Conservation (phyloP, 441 rosid genomes). For the Flueggea neowawraea region DNA sequence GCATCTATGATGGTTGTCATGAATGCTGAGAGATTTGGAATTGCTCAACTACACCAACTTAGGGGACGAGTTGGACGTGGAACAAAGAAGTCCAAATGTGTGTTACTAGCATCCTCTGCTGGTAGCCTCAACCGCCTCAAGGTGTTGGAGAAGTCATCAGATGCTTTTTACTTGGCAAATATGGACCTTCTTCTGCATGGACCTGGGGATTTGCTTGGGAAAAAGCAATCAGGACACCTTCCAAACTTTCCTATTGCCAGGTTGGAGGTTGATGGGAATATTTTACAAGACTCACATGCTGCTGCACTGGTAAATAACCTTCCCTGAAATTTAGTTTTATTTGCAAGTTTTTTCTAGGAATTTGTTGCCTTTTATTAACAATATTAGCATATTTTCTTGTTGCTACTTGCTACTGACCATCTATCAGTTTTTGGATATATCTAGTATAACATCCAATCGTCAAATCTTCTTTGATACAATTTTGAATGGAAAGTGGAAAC, state of each 20-base stretch:
- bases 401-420: no score
- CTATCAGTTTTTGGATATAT: no score
- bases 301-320: conserved; percentile 65
- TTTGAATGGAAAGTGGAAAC: no score
- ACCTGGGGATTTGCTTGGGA: conserved; percentile 92
- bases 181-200: conserved; percentile 88
- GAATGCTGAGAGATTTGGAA: conserved; percentile 95
- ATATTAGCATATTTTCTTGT: no score
- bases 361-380: background rate
- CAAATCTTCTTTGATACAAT: no score
- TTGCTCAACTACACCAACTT: conserved; percentile 92
- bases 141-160: conserved; percentile 75
- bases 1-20: no score
- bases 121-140: conserved; percentile 63
- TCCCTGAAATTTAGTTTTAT: background rate
- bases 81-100: conserved; percentile 65
- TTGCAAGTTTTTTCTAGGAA: no score
- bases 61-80: conserved; percentile 94
- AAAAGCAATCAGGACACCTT: conserved; percentile 93
- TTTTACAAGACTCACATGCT: conserved; percentile 82
- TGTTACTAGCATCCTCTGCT: conserved; percentile 51
- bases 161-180: conserved; percentile 84
- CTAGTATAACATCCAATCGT: no score
- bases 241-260: conserved; percentile 90
- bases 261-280: conserved; percentile 79